Conservation (phyloP, 83 land plant species). For the Thuja plicata region DNA sequence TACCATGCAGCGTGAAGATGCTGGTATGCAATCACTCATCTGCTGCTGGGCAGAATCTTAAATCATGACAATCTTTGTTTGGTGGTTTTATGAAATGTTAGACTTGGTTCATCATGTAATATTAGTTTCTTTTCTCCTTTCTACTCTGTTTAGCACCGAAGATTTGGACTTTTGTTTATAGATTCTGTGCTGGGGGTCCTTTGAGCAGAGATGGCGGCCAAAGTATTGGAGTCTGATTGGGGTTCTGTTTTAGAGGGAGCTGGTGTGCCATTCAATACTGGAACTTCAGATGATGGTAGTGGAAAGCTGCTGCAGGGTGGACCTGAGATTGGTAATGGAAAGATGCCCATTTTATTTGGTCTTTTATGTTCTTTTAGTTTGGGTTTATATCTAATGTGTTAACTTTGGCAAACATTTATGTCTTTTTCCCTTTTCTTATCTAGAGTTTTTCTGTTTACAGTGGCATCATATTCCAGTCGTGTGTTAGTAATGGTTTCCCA, state of each 20-base stretch:
- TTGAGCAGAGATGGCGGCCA: slow-evolving; percentile 34
- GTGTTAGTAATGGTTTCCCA: not conserved
- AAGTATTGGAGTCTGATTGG: slow-evolving; percentile 55
- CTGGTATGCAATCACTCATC: slow-evolving; percentile 34
- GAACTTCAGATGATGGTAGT: slow-evolving; percentile 31
- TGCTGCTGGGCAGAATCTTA: not conserved
- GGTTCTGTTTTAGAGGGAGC: slow-evolving; percentile 41
- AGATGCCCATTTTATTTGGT: not conserved
- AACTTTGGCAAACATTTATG: not conserved
- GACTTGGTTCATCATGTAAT: not conserved
- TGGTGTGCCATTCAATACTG: slow-evolving; percentile 60
- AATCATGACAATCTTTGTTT: not conserved
- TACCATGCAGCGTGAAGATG: slow-evolving; percentile 30
- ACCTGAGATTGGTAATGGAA: slow-evolving; percentile 39
- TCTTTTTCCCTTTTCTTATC: not conserved
- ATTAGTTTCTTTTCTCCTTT: not conserved
- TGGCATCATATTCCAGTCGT: not conserved
- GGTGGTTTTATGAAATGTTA: not conserved
- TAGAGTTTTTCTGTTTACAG: not conserved
- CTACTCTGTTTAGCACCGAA: not conserved
- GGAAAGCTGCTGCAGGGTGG: slow-evolving; percentile 41
- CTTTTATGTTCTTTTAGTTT: not conserved
- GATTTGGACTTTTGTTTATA: slow-evolving; percentile 8
- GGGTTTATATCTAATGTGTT: not conserved
- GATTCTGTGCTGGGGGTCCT: not conserved